Evolutionary conservation across 345 rosid species (phyloP).

Genomic region (Euphorbia peplus): DNA sequence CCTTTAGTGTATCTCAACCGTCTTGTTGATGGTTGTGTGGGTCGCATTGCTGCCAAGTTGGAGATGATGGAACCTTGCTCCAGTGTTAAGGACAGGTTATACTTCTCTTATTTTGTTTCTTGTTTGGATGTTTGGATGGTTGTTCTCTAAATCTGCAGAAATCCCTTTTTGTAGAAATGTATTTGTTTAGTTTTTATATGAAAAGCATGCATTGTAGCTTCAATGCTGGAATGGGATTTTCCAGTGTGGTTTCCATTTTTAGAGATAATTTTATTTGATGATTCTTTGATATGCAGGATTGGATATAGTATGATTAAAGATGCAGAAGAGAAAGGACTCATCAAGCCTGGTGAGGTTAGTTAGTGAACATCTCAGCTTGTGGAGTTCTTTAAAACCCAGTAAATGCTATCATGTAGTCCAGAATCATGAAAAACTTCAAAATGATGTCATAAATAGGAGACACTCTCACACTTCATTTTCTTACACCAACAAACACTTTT

Average conservation of each 20-base stretch:
- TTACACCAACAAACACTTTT: background rate
- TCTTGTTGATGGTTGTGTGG: conserved; percentile 69
- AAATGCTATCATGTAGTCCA: background rate
- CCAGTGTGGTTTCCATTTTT: background rate
- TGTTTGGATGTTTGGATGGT: background rate
- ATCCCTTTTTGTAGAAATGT: background rate
- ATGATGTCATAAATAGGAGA: background rate
- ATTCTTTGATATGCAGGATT: conserved; percentile 38
- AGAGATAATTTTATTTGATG: background rate
- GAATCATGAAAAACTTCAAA: background rate
- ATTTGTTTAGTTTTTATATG: background rate
- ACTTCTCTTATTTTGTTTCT: background rate
- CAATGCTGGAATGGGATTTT: background rate
- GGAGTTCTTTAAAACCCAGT: too few species aligned
- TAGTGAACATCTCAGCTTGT: too few species aligned
- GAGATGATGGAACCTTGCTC: conserved; percentile 91
- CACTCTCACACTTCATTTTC: background rate
- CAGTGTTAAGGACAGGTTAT: conserved; percentile 82
- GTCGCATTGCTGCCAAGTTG: conserved; percentile 72
- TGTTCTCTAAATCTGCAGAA: background rate
- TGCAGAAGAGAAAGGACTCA: conserved; percentile 73
- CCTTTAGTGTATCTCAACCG: conserved; percentile 81
- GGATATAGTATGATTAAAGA: conserved; percentile 74
- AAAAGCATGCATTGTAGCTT: background rate
- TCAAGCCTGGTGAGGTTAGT: conserved; percentile 64